phyloP scores from a whole-genome alignment of 768 basidiomycete genomes.

The Kwoniella shandongensis region DNA sequence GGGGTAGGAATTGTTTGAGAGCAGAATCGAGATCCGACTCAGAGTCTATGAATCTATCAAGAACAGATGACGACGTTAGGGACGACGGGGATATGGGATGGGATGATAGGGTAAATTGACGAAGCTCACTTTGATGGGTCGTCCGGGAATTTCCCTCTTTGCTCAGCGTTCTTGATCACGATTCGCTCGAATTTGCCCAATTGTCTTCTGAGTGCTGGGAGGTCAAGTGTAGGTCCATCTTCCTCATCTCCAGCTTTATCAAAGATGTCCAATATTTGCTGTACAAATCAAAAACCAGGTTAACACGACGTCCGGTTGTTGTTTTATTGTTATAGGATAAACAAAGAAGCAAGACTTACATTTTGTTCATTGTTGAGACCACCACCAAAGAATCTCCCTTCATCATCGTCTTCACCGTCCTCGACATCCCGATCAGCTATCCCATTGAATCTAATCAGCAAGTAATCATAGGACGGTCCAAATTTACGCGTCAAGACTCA shows the following conservation, averaged over 20 bases:
- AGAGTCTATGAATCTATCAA: slow-evolving; percentile 91
- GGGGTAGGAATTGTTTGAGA: slow-evolving; percentile 80
- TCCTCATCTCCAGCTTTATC: slow-evolving; percentile 70
- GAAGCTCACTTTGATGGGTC: slow-evolving; percentile 78
- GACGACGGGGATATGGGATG: too few species aligned
- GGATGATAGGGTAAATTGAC: neutral
- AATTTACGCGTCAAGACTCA: slow-evolving; percentile 20
- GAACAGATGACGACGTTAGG: neutral
- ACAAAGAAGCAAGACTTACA: slow-evolving; percentile 39
- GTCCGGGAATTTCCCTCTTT: slow-evolving; percentile 89
- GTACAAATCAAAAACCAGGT: neutral
- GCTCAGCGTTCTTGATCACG: slow-evolving; percentile 91
- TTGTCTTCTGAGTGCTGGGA: slow-evolving; percentile 69
- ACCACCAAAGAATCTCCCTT: slow-evolving; percentile 89
- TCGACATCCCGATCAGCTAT: slow-evolving; percentile 63
- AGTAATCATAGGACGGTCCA: neutral
- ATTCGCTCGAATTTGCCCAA: slow-evolving; percentile 81
- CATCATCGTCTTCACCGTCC: slow-evolving; percentile 63
- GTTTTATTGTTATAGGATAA: neutral
- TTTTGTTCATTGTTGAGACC: slow-evolving; percentile 91
- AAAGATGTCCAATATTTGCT: slow-evolving; percentile 86
- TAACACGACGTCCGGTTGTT: neutral
- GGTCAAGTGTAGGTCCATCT: slow-evolving; percentile 44
- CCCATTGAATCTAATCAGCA: slow-evolving; percentile 54
- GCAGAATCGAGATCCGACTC: slow-evolving; percentile 90